phyloP scores from a whole-genome alignment of 805 yeast genomes.

The Yarrowia bubula region DNA sequence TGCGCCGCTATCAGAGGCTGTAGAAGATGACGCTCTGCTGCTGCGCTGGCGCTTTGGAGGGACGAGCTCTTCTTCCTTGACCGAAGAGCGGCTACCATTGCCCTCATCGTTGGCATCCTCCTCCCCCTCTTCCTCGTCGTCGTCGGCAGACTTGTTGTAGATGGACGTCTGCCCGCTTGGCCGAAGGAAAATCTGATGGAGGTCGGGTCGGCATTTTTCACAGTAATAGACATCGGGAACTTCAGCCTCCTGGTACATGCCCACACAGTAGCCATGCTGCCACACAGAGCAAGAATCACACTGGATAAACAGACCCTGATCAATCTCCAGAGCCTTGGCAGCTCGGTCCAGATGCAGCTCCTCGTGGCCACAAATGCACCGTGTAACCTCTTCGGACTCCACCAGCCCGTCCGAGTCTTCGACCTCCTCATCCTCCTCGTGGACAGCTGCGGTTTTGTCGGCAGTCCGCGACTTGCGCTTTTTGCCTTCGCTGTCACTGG shows the following conservation, averaged over 20 bases:
- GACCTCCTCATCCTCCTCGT: conserved; percentile 27
- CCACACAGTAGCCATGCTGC: conserved; percentile 98
- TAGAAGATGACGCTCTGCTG: conserved; percentile 20
- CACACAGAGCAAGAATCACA: conserved; percentile 93
- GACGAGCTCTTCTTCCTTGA: conserved; percentile 18
- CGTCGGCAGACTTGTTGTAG: conserved; percentile 48
- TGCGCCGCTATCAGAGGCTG: conserved; percentile 7
- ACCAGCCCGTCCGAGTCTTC: conserved; percentile 30
- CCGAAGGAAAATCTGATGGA: conserved; percentile 58
- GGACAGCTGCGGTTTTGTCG: conserved; percentile 8
- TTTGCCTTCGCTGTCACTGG: conserved; percentile 26
- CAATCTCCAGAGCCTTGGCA: conserved; percentile 47
- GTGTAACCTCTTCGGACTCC: conserved; percentile 45
- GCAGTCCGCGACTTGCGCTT: conserved; percentile 13
- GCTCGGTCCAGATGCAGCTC: conserved; percentile 43
- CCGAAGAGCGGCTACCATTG: conserved; percentile 3
- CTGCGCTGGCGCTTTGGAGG: conserved; percentile 18
- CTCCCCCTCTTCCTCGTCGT: conserved; percentile 36
- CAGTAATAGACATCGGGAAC: conserved; percentile 96
- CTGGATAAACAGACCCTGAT: conserved; percentile 91
- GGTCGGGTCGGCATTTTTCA: conserved; percentile 82
- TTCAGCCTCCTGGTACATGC: conserved; percentile 66
- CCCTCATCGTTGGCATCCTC: conserved; percentile 33
- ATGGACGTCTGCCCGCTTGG: conserved; percentile 50
- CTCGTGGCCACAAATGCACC: conserved; percentile 56